These are phyloP conservation scores for Neofusicoccum sp. DNA, from an alignment of 2,329 filamentous ascomycete species.

Conservation along the genomic window DNA sequence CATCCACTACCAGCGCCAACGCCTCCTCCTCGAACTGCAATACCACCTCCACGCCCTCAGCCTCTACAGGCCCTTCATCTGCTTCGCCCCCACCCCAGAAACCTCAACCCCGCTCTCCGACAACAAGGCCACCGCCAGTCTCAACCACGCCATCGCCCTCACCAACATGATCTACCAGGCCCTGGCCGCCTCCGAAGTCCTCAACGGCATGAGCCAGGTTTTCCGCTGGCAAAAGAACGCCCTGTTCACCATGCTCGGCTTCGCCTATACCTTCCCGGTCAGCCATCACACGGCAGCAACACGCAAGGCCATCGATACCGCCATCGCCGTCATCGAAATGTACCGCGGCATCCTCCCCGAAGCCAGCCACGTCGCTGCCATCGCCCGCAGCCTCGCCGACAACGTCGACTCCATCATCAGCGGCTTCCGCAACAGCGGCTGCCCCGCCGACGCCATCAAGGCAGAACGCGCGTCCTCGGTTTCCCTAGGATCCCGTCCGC, in stretches of 20 bases:
- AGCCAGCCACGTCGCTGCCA: neutral
- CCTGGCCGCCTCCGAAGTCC: constrained; percentile 18
- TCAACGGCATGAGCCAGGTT: constrained; percentile 38
- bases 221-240: constrained; percentile 49
- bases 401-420: neutral
- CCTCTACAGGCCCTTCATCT: constrained; percentile 29
- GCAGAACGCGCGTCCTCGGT: neutral
- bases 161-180: constrained; percentile 26
- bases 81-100: constrained; percentile 18
- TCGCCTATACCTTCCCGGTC: constrained; percentile 39
- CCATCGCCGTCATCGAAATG: constrained; percentile 38
- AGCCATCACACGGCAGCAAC: constrained; percentile 29
- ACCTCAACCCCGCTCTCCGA: constrained; percentile 17
- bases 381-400: neutral
- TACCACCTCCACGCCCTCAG: constrained; percentile 28
- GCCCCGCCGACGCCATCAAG: no score
- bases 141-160: constrained; percentile 26
- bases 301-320: constrained; percentile 34
- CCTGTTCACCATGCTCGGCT: constrained; percentile 42
- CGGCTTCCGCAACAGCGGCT: neutral
- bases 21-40: constrained; percentile 26
- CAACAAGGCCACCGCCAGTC: constrained; percentile 22
- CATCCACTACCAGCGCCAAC: constrained; percentile 20
- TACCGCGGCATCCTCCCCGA: constrained; percentile 1
- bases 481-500: neutral